Conservation (phyloP, 257 asterid genomes). For the Ilex aquifolium region DNA sequence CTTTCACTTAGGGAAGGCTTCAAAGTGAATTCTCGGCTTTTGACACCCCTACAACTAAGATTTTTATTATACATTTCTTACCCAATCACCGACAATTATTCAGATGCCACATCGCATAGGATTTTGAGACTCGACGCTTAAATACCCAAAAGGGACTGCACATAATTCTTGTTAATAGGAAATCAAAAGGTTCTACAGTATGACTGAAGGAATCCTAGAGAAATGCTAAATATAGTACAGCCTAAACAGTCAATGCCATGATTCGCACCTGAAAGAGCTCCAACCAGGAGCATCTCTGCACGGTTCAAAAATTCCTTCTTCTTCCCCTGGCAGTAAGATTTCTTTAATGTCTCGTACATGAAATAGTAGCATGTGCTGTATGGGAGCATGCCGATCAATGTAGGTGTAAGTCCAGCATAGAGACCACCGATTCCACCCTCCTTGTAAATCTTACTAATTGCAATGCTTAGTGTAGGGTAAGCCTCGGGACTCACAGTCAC, state of each 20-base stretch:
- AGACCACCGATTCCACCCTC: slow-evolving; percentile 73
- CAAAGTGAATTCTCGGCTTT: no score
- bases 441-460: slow-evolving; percentile 54
- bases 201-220: no score
- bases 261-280: slow-evolving; percentile 84
- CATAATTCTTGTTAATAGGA: no score
- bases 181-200: no score
- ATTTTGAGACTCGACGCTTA: no score
- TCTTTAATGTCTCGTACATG: slow-evolving; percentile 92
- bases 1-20: no score
- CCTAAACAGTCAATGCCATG: neutral
- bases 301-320: slow-evolving; percentile 61
- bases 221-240: neutral
- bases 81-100: no score
- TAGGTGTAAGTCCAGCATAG: slow-evolving; percentile 74
- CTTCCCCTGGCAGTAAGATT: slow-evolving; percentile 64
- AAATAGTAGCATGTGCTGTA: slow-evolving; percentile 93
- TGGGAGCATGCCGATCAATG: slow-evolving; percentile 95
- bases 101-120: no score
- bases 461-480: slow-evolving; percentile 70
- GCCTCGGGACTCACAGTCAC: slow-evolving; percentile 76
- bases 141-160: no score
- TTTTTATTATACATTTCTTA: no score
- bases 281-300: slow-evolving; percentile 76
- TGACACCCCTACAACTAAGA: no score